Evolutionary conservation across 1,284 basidiomycete species (phyloP).

Genomic region (Apiotrichum domesticum): DNA sequence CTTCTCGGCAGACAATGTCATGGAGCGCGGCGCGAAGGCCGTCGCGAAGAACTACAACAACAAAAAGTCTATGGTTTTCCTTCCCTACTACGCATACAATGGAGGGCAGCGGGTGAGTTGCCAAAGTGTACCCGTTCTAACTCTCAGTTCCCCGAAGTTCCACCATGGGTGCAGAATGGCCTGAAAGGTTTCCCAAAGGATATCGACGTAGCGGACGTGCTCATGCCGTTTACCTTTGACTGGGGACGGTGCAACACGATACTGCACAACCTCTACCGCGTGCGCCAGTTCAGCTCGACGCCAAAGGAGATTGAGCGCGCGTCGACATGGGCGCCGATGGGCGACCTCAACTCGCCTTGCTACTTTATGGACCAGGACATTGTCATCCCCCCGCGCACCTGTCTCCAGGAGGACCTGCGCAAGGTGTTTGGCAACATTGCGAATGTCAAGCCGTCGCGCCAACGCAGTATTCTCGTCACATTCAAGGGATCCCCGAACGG

Average conservation of each 20-base stretch:
- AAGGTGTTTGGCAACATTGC: constrained; percentile 17
- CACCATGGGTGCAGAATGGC: constrained; percentile 19
- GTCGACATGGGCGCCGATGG: constrained; percentile 29
- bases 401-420: constrained; percentile 26
- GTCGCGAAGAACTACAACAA: constrained; percentile 21
- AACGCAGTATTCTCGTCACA: constrained; percentile 14
- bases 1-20: constrained; percentile 28
- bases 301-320: neutral
- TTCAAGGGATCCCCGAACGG: constrained; percentile 31
- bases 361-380: constrained; percentile 34
- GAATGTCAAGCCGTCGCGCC: constrained; percentile 2
- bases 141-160: constrained; percentile 1
- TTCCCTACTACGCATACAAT: constrained; percentile 38
- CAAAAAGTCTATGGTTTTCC: constrained; percentile 35
- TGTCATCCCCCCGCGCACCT: constrained; percentile 33
- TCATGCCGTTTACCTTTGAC: constrained; percentile 46
- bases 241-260: constrained; percentile 37
- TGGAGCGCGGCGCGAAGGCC: constrained; percentile 23
- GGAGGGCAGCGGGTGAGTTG: neutral
- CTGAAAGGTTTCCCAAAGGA: constrained; percentile 17
- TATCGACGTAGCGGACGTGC: constrained; percentile 20
- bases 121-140: neutral
- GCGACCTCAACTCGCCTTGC: constrained; percentile 29
- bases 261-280: constrained; percentile 20
- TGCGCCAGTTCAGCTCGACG: constrained; percentile 7